Percentiles rank a stretch among this genome's conserved stretches.
Conservation (phyloP, 2,329 filamentous ascomycete species). For the Aureobasidium sp. region DNA sequence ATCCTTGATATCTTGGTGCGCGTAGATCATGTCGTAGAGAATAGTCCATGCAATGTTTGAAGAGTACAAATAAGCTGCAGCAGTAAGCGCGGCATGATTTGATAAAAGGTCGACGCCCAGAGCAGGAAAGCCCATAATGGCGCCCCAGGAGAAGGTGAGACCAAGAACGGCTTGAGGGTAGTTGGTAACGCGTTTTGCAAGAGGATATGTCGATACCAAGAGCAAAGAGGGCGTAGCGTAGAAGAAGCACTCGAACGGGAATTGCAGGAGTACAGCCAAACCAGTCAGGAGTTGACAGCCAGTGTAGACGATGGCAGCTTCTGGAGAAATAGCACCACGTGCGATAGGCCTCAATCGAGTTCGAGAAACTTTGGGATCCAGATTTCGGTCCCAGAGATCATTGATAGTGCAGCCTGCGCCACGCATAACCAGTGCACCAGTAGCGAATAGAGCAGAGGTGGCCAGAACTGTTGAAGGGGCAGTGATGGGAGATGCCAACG, state of each 20-base stretch:
- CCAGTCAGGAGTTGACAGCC: constrained; percentile 66
- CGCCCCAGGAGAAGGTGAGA: constrained; percentile 81
- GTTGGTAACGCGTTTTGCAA: constrained; percentile 78
- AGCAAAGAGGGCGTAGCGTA: constrained; percentile 69
- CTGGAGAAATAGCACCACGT: constrained; percentile 63
- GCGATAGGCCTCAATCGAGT: constrained; percentile 75
- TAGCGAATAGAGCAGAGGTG: constrained; percentile 60
- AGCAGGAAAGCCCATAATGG: constrained; percentile 79
- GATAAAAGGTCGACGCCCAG: constrained; percentile 67
- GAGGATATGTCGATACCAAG: constrained; percentile 66
- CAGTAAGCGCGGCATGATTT: constrained; percentile 52
- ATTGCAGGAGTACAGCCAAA: constrained; percentile 65
- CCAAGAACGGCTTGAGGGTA: constrained; percentile 81
- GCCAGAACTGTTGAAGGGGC: constrained; percentile 52
- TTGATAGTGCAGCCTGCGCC: constrained; percentile 85
- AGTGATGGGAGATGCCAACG: constrained; percentile 54
- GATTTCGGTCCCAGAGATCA: constrained; percentile 81
- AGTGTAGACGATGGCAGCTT: constrained; percentile 64
- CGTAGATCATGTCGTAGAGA: constrained; percentile 88
- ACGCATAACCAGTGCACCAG: constrained; percentile 75
- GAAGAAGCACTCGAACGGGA: constrained; percentile 63
- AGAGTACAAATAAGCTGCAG: constrained; percentile 61
- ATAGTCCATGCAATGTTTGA: constrained; percentile 82
- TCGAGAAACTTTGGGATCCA: constrained; percentile 70
- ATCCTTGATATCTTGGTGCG: constrained; percentile 83